These are phyloP conservation scores for Globisporangium barbulae DNA, from an alignment of 352 stramenopile species.

Conservation along the genomic window DNA sequence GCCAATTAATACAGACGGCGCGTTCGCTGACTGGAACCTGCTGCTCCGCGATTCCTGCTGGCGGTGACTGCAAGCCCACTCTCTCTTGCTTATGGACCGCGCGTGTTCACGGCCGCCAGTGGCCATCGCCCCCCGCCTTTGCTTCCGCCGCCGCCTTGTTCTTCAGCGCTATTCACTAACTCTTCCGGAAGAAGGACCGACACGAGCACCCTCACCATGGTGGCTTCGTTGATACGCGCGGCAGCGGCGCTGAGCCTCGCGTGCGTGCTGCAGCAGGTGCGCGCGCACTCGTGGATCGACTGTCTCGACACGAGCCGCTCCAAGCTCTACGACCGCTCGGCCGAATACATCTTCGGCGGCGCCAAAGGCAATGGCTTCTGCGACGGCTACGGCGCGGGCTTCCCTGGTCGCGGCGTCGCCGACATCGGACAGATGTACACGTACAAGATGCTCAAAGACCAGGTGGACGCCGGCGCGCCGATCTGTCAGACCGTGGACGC, in stretches of 20 bases:
- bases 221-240: neutral
- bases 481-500: constrained; percentile 46
- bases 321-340: constrained; percentile 64
- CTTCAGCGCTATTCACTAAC: constrained; percentile 5
- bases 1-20: constrained; percentile 3
- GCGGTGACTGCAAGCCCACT: constrained; percentile 1
- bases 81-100: neutral
- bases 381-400: constrained; percentile 61
- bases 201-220: neutral
- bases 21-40: neutral
- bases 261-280: constrained; percentile 14
- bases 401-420: constrained; percentile 45
- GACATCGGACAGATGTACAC: constrained; percentile 57
- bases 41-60: constrained; percentile 15
- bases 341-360: constrained; percentile 63
- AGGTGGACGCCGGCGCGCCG: constrained; percentile 38
- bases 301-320: constrained; percentile 64
- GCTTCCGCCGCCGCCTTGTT: neutral
- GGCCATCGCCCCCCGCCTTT: no score
- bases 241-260: constrained; percentile 5
- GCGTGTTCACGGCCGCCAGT: neutral
- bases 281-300: constrained; percentile 74
- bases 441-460: constrained; percentile 70
- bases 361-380: constrained; percentile 62
- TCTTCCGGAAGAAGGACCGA: neutral